A percentile compares a stretch with the other conserved stretches of the same genome.
These are phyloP conservation scores for Euphorbia celastroides DNA, from an alignment of 441 rosid genomes.

Conservation along the genomic window DNA sequence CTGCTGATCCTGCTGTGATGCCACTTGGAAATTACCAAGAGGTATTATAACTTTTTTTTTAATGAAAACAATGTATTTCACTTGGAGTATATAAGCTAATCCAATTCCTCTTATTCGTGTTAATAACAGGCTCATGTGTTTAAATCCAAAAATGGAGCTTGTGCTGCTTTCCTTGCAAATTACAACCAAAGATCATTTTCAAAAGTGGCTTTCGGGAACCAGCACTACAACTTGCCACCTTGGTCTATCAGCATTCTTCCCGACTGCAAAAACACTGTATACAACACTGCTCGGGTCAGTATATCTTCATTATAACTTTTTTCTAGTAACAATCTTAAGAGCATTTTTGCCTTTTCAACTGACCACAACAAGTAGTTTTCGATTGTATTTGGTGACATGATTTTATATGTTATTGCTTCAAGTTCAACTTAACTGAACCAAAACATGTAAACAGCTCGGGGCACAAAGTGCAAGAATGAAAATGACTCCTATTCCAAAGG, in stretches of 20 bases:
- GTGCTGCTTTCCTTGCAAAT: conserved; percentile 95
- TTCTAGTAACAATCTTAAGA: too few species aligned
- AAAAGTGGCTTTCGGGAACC: conserved; percentile 63
- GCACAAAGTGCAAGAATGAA: conserved; percentile 82
- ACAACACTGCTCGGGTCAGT: conserved; percentile 95
- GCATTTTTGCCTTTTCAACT: too few species aligned
- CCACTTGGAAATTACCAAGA: conserved; percentile 84
- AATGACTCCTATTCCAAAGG: conserved; percentile 73
- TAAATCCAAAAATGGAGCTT: conserved; percentile 63
- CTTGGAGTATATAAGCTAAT: too few species aligned
- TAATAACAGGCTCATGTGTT: conserved; percentile 55
- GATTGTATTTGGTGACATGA: too few species aligned
- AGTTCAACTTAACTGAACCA: conserved; percentile 23
- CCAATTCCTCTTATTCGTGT: neutral
- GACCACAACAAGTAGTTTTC: too few species aligned
- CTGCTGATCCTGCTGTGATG: conserved; percentile 52
- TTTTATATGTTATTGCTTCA: neutral
- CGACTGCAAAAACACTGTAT: conserved; percentile 94
- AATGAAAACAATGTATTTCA: too few species aligned
- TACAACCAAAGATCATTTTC: conserved; percentile 55
- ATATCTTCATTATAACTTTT: neutral
- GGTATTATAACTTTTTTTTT: conserved; percentile 28
- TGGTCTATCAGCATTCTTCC: conserved; percentile 99
- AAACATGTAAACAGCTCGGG: conserved; percentile 47
- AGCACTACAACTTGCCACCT: conserved; percentile 90